Percentiles rank a stretch among this genome's conserved stretches.
These are phyloP conservation scores for Nemania sp. DNA, from an alignment of 2,329 filamentous ascomycete genomes.

Conservation along the genomic window DNA sequence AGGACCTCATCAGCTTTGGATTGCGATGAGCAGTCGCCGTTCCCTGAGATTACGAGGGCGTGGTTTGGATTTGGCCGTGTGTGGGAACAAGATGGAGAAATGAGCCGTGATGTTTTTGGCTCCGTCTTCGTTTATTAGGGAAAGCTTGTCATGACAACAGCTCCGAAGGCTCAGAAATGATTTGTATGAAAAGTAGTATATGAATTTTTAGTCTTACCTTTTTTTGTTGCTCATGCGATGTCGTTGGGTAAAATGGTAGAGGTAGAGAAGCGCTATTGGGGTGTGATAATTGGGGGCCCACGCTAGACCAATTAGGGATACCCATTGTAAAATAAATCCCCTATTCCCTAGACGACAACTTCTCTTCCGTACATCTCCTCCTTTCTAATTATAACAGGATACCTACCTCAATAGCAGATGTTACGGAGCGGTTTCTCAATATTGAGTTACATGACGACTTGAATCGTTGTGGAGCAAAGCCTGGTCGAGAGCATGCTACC, in stretches of 20 bases:
- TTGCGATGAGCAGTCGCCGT: not conserved
- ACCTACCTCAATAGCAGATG: too few species aligned
- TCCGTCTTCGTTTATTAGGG: not conserved
- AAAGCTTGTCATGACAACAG: not conserved
- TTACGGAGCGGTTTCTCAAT: too few species aligned
- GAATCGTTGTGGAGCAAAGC: too few species aligned
- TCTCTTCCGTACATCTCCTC: too few species aligned
- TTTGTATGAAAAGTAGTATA: not conserved
- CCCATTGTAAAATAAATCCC: too few species aligned
- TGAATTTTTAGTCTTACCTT: too few species aligned
- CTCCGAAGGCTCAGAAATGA: not conserved
- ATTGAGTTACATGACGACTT: too few species aligned
- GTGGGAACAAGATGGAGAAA: not conserved
- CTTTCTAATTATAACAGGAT: too few species aligned
- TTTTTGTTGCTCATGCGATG: too few species aligned
- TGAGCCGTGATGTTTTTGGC: not conserved
- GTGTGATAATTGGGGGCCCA: not conserved
- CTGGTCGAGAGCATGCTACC: too few species aligned
- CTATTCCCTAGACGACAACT: too few species aligned
- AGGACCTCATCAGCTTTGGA: slow-evolving; percentile 39
- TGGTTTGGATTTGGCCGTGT: not conserved
- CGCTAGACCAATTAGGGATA: slow-evolving; percentile 10
- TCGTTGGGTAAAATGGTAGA: too few species aligned
- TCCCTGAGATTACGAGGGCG: not conserved
- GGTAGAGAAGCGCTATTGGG: not conserved